These are phyloP conservation scores for Russula ochroleuca DNA, from an alignment of 768 basidiomycete genomes.

Conservation along the genomic window DNA sequence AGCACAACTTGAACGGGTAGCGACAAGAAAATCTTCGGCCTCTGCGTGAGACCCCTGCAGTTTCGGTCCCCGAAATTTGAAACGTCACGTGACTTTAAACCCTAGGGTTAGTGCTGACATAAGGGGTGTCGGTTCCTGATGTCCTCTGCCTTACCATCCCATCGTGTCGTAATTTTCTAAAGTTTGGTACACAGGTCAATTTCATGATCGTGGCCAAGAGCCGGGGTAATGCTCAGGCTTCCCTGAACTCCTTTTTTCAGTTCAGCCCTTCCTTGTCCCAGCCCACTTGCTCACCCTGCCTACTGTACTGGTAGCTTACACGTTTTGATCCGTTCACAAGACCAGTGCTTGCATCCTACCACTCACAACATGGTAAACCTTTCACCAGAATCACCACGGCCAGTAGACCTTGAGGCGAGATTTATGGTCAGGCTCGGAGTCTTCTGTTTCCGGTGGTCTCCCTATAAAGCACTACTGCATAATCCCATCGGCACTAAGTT, in stretches of 20 bases:
- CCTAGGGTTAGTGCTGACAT: too few relatives aligned
- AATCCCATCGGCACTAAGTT: constrained; percentile 11
- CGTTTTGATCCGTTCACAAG: constrained; percentile 9
- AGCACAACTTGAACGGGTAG: too few relatives aligned
- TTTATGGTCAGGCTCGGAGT: background rate
- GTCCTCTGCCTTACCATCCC: too few relatives aligned
- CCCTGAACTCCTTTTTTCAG: constrained; percentile 7
- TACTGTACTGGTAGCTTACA: constrained; percentile 17
- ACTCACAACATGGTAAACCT: constrained; percentile 18
- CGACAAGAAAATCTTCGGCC: too few relatives aligned
- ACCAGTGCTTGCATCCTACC: constrained; percentile 7
- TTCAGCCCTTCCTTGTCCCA: background rate
- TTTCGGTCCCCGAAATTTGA: too few relatives aligned
- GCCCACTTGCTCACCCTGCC: background rate
- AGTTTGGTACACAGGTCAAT: constrained; percentile 16
- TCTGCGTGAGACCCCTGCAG: too few relatives aligned
- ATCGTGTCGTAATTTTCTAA: constrained; percentile 22
- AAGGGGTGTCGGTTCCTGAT: too few relatives aligned
- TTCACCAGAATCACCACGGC: constrained; percentile 7
- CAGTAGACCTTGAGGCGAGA: background rate
- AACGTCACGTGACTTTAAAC: too few relatives aligned
- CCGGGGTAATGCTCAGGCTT: constrained; percentile 1
- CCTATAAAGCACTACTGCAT: constrained; percentile 3
- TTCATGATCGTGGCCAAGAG: constrained; percentile 3
- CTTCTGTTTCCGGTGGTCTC: background rate